Base-by-base conservation (phyloP, 768 basidiomycete genomes). In the Suillus hirtellus region DNA sequence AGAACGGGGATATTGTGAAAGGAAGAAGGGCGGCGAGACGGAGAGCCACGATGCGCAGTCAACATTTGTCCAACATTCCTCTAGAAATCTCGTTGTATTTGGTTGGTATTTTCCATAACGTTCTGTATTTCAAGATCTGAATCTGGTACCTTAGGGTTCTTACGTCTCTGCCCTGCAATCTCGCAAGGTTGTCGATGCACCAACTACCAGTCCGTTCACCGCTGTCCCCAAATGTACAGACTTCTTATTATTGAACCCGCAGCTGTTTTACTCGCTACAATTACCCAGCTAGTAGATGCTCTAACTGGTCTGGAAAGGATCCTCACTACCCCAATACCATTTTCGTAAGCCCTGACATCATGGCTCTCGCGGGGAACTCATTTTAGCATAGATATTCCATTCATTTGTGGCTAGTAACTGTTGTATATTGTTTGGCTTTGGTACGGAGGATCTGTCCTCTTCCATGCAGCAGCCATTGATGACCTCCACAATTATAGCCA, bases 301-400 rank as follows among this genome's bases (percentile, higher is more conserved):
- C 75, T 91, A 55, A 89, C 89, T 12, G 86, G 87, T 4, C 77
- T 91, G 1, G 89, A 92, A 68, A 78, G 90, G 47, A 89, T 90
- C 65, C 78, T 92, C 5, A 90, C 89, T 0, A 89, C 89, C 1
- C 89, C 89, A 3, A 89, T 92, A 52, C 90, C 89, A 11, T 90
- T 89, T 75, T 90, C 88, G 83, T 89, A 66, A 47, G 82, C 74
- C 5, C 3, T 52, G 27, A 21, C 10, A 31, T 31, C 14, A 24
- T 43, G 4, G 8, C 31, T 40, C 15, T 40, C 14, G 55, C 55
- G 37, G 55, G 38, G 55, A 56, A 56, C 55, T 56, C 55, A 56
- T 56, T 24, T 56, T 17, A 38, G 55, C 6, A 24, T 65, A 89
- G 87, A 47, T 89, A 89, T 68, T 85, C 85, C 2, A 76, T 87